These are phyloP conservation scores for Fraxinus excelsior DNA, from an alignment of 257 asterid species.

Conservation along the genomic window DNA sequence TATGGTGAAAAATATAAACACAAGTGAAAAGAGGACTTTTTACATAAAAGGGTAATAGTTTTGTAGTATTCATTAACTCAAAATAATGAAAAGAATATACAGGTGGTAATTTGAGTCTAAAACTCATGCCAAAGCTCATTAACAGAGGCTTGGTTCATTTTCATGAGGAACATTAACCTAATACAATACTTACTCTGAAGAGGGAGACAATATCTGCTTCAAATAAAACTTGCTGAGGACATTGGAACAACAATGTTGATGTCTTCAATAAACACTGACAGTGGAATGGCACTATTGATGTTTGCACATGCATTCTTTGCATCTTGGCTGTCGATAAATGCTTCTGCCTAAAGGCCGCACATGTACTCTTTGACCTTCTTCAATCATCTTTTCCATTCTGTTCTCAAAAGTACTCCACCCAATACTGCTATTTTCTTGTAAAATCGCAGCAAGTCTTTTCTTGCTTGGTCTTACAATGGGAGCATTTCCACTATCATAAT, in stretches of 20 bases:
- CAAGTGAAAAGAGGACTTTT: neutral
- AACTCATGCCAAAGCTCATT: neutral
- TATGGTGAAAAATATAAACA: too few species aligned
- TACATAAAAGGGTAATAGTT: neutral
- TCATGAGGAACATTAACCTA: neutral
- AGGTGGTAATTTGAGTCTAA: neutral
- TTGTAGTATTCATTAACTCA: neutral
- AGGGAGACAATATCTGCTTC: neutral
- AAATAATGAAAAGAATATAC: neutral
- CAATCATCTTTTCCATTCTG: conserved; percentile 74
- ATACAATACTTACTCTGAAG: neutral
- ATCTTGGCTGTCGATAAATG: conserved; percentile 71
- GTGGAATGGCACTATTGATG: conserved; percentile 16
- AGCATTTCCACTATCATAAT: conserved; percentile 72
- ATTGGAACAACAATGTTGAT: neutral
- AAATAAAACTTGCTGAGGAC: neutral
- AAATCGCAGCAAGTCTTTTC: conserved; percentile 77
- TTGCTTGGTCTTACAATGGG: conserved; percentile 87
- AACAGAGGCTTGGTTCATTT: neutral
- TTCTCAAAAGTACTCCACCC: conserved; percentile 61
- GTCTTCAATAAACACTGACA: neutral
- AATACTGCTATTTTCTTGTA: conserved; percentile 59
- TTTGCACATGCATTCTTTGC: conserved; percentile 84
- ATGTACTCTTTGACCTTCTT: conserved; percentile 71
- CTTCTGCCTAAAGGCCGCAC: conserved; percentile 51